phyloP scores from a whole-genome alignment of 148 eudicot genomes.

The Chenopodium quinoa region DNA sequence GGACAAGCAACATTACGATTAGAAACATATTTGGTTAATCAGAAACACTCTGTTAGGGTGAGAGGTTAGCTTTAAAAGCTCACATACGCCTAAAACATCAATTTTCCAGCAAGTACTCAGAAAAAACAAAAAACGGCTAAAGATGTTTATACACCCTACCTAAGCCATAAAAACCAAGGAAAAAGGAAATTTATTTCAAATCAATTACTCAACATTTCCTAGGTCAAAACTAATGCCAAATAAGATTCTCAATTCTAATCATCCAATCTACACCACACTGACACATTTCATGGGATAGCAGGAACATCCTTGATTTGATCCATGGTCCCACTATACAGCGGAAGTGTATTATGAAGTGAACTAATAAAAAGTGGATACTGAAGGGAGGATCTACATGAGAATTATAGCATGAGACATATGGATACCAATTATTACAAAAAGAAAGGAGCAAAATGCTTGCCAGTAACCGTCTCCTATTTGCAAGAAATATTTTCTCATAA shows the following conservation, averaged over 20 bases:
- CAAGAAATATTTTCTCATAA: too few relatives aligned
- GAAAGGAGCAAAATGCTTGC: too few relatives aligned
- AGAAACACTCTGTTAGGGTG: not conserved
- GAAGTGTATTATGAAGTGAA: not conserved
- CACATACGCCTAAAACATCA: not conserved
- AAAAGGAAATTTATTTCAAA: not conserved
- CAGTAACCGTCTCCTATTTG: too few relatives aligned
- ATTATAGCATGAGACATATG: too few relatives aligned
- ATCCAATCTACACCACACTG: not conserved
- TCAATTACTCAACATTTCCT: not conserved
- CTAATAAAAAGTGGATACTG: not conserved
- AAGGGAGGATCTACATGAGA: not conserved
- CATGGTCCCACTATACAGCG: not conserved
- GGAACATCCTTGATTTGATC: not conserved
- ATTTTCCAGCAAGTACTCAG: not conserved
- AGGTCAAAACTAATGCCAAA: not conserved
- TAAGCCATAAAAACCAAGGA: not conserved
- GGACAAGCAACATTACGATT: not conserved
- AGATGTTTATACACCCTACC: not conserved
- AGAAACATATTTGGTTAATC: not conserved
- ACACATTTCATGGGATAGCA: not conserved
- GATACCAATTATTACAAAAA: too few relatives aligned
- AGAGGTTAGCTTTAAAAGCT: not conserved
- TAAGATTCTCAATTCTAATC: not conserved
- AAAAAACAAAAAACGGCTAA: not conserved